A percentile compares a stretch with the other conserved stretches of the same genome.
phyloP scores from a whole-genome alignment of 2,329 filamentous ascomycete genomes.

The Didymella pinodella region DNA sequence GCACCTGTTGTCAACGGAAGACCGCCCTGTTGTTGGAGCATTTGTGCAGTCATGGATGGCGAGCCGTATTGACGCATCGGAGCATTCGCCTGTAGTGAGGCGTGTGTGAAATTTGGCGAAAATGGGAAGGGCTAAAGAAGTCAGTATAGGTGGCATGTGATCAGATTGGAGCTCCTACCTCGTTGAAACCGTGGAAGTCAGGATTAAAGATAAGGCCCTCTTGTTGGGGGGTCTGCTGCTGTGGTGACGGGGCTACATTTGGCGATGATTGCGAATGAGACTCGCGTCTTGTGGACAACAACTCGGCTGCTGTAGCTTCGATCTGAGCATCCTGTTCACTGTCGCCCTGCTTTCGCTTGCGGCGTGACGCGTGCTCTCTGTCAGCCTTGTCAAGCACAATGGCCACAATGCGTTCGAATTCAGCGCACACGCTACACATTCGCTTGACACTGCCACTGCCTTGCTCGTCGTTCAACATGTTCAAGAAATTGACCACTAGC shows the following conservation, averaged over 20 bases:
- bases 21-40: slow-evolving; percentile 40
- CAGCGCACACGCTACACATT: slow-evolving; percentile 93
- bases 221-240: slow-evolving; percentile 33
- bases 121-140: slow-evolving; percentile 47
- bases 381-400: slow-evolving; percentile 91
- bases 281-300: slow-evolving; percentile 42
- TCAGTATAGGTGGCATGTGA: slow-evolving; percentile 24
- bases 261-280: slow-evolving; percentile 31
- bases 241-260: slow-evolving; percentile 30
- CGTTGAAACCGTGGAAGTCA: slow-evolving; percentile 50
- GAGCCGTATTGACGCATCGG: slow-evolving; percentile 43
- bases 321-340: slow-evolving; percentile 57
- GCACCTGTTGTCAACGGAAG: slow-evolving; percentile 35
- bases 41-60: slow-evolving; percentile 42
- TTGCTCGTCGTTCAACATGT: slow-evolving; percentile 86
- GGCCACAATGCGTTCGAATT: slow-evolving; percentile 93
- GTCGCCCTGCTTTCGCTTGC: slow-evolving; percentile 79
- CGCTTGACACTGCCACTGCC: slow-evolving; percentile 90
- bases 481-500: slow-evolving; percentile 89
- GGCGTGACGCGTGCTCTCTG: slow-evolving; percentile 78
- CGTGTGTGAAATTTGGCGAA: slow-evolving; percentile 52
- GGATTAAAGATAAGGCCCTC: slow-evolving; percentile 47
- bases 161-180: slow-evolving; percentile 32
- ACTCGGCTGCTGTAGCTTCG: slow-evolving; percentile 48
- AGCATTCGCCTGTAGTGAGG: slow-evolving; percentile 43